A percentile compares a stretch with the other conserved stretches of the same genome.
These are phyloP conservation scores for Ambrosia trifida DNA, from an alignment of 129 eudicot genomes.

Conservation along the genomic window DNA sequence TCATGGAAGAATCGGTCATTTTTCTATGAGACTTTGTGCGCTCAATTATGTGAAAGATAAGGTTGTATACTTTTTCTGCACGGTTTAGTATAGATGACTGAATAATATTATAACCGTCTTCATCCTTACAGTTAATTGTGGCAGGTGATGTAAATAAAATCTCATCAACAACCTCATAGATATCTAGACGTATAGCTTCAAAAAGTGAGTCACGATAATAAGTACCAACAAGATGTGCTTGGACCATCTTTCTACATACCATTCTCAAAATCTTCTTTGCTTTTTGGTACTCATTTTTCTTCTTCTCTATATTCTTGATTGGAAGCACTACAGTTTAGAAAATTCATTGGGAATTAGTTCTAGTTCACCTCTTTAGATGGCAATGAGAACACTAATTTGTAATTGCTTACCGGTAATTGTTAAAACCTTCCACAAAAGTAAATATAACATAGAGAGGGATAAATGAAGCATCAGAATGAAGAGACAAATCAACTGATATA, in stretches of 20 bases:
- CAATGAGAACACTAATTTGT: no score
- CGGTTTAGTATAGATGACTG: not conserved
- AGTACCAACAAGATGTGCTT: no score
- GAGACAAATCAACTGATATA: slow-evolving; percentile 1
- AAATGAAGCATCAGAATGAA: not conserved
- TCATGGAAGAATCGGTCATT: not conserved
- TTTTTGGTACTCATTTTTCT: not conserved
- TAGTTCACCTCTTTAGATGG: not conserved
- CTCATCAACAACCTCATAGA: slow-evolving; percentile 10
- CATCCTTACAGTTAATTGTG: not conserved
- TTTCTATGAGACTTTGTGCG: not conserved
- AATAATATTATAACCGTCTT: slow-evolving; percentile 6
- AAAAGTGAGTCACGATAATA: not conserved
- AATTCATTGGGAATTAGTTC: not conserved
- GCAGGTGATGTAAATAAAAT: not conserved
- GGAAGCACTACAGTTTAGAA: not conserved
- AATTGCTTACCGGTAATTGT: not conserved
- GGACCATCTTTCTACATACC: not conserved
- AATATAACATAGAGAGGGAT: not conserved
- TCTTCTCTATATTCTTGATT: slow-evolving; percentile 13
- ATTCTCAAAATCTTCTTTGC: not conserved
- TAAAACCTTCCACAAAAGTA: slow-evolving; percentile 1
- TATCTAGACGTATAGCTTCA: not conserved
- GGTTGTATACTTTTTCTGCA: not conserved
- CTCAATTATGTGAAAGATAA: slow-evolving; percentile 10